Conservation (phyloP, 2,329 filamentous ascomycete species). For the Phyllosticta capitalensis region DNA sequence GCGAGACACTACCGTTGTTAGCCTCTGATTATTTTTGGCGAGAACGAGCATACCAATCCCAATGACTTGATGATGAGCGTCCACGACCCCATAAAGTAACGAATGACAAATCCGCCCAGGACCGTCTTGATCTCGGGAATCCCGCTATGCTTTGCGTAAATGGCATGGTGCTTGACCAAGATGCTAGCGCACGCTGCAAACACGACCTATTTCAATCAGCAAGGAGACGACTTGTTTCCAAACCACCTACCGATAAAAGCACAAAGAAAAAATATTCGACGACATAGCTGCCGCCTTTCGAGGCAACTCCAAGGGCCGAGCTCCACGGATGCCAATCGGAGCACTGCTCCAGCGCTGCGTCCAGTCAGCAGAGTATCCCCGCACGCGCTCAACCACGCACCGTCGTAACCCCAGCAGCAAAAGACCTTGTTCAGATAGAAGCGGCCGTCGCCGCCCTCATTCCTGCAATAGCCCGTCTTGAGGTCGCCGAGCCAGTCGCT, state of each 20-base stretch:
- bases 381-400: slow-evolving; percentile 21
- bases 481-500: slow-evolving; percentile 91
- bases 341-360: slow-evolving; percentile 62
- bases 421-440: slow-evolving; percentile 90
- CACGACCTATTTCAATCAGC: slow-evolving; percentile 46
- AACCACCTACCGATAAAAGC: slow-evolving; percentile 60
- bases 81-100: slow-evolving; percentile 77
- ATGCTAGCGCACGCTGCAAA: slow-evolving; percentile 71
- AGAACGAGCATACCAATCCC: slow-evolving; percentile 51
- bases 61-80: slow-evolving; percentile 83
- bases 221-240: not conserved
- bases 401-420: slow-evolving; percentile 86
- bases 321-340: slow-evolving; percentile 83
- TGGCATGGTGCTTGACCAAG: slow-evolving; percentile 73
- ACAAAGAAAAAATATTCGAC: slow-evolving; percentile 84
- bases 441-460: slow-evolving; percentile 63
- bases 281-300: slow-evolving; percentile 63
- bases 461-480: slow-evolving; percentile 81
- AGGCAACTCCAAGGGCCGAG: slow-evolving; percentile 57
- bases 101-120: slow-evolving; percentile 85
- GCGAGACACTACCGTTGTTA: slow-evolving; percentile 58
- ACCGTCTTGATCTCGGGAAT: slow-evolving; percentile 98
- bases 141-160: slow-evolving; percentile 87
- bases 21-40: slow-evolving; percentile 16
- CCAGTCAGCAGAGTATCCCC: slow-evolving; percentile 2